phyloP scores from a whole-genome alignment of 106 monocot species.

The Iris macrosiphon region DNA sequence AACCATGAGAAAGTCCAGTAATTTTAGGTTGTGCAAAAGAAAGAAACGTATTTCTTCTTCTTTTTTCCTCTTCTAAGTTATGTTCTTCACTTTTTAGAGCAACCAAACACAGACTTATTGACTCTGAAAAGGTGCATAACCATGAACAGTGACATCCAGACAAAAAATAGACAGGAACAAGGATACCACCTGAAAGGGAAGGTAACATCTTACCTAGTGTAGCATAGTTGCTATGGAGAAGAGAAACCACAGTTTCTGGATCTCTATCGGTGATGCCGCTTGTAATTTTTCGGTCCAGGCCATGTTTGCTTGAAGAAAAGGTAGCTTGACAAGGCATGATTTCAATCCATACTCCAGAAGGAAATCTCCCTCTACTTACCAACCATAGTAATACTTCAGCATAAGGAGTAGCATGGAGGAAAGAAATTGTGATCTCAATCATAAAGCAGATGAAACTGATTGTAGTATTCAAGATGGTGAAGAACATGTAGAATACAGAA shows the following conservation, averaged over 20 bases:
- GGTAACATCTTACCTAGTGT: constrained; percentile 49
- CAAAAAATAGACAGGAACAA: background rate
- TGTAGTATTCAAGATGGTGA: constrained; percentile 45
- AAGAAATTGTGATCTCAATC: constrained; percentile 44
- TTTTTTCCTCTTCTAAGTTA: too few species aligned
- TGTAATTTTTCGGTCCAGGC: background rate
- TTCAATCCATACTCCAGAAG: constrained; percentile 73
- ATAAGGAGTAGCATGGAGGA: constrained; percentile 63
- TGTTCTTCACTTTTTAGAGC: too few species aligned
- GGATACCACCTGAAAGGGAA: background rate
- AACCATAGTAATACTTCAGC: constrained; percentile 68
- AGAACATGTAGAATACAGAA: constrained; percentile 77
- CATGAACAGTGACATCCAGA: background rate
- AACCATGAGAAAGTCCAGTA: too few species aligned
- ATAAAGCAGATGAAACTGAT: constrained; percentile 25
- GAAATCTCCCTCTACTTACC: constrained; percentile 45
- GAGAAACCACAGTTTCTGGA: constrained; percentile 20
- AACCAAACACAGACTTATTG: background rate
- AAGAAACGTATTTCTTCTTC: too few species aligned
- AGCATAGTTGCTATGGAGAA: constrained; percentile 55
- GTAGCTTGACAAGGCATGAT: background rate
- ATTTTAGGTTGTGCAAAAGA: too few species aligned
- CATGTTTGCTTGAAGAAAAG: constrained; percentile 1
- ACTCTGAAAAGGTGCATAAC: background rate
- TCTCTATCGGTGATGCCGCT: background rate